phyloP scores from a whole-genome alignment of 345 rosid species.

The Diplotaxis tenuifolia region DNA sequence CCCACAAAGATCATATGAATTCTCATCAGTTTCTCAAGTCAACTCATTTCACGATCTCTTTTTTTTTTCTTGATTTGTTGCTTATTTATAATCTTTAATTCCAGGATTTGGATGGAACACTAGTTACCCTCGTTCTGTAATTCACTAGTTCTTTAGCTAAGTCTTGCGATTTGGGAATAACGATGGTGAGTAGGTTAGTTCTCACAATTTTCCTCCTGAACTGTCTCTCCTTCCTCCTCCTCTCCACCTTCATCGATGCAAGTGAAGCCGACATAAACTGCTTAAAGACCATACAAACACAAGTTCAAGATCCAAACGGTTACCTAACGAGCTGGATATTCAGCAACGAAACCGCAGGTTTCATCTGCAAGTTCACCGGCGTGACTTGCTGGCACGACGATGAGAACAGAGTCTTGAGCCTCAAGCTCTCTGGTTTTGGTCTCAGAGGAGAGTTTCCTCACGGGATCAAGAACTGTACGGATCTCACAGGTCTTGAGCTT shows the following conservation, averaged over 20 bases:
- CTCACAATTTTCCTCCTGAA: slow-evolving; percentile 20
- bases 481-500: slow-evolving; percentile 71
- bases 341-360: slow-evolving; percentile 55
- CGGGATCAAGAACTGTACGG: slow-evolving; percentile 46
- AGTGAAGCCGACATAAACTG: slow-evolving; percentile 49
- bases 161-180: neutral
- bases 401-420: slow-evolving; percentile 73
- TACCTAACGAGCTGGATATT: slow-evolving; percentile 61
- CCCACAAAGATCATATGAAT: neutral
- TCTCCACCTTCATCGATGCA: slow-evolving; percentile 43
- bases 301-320: slow-evolving; percentile 51
- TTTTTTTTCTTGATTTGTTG: neutral
- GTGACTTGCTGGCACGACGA: slow-evolving; percentile 93
- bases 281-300: slow-evolving; percentile 38
- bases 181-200: slow-evolving; percentile 35
- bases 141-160: no score
- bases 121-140: slow-evolving; percentile 10
- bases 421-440: slow-evolving; percentile 62
- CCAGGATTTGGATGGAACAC: no score
- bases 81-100: no score
- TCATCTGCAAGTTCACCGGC: slow-evolving; percentile 71
- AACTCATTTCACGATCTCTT: slow-evolving; percentile 19
- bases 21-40: slow-evolving; percentile 1
- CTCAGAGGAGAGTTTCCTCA: slow-evolving; percentile 67
- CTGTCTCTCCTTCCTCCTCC: slow-evolving; percentile 42